Base-by-base conservation (phyloP, 805 yeast species). In the Myxozyma sirexii region DNA sequence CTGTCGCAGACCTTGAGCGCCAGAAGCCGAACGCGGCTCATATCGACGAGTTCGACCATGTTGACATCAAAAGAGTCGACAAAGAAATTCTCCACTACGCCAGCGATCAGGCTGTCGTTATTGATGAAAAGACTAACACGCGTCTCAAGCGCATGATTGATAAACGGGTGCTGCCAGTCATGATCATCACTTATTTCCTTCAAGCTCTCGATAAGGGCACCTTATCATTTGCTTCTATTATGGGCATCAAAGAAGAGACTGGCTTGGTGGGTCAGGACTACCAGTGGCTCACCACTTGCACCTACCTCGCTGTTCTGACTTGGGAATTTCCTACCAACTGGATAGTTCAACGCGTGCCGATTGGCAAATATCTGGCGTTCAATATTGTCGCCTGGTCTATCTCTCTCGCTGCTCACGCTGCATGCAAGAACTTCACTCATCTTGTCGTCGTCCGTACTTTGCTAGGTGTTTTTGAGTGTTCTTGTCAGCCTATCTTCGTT, bases 211-310 rank as follows among this genome's bases (percentile, higher is more conserved):
- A 84, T 64, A 84, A 84, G 66, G 77, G 82, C 13, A 71, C 84
- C 54, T 70, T 82, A 35, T 84, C 84, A 60, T 82, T 83, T 67
- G 85, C 88, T 1, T 84, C 85, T n/a, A 84, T 84, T 1, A 81
- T 84, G 86, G 87, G 67, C 23, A 46, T 53, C 43, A 38, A 43
- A 15, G 69, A 75, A 1, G 76, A 82, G 66, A 27, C 53, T 17
- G 10, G 38, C 17, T 73, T 82, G 61, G 72, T 74, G 39, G 75
- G 79, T 5, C 76, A 81, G 42, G 80, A 83, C 52, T 58, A 54
- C 46, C 45, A 46, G 31, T 54, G 55, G 60, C 56, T 83, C 79
- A 85, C 49, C 87, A 71, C 77, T 35, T 69, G 75, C 5, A 79
- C 79, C 61, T 79, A 79, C 63, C 67, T 78, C 24, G 82, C 80